These are phyloP conservation scores for Peronospora destructor DNA, from an alignment of 352 stramenopile genomes.

Conservation along the genomic window DNA sequence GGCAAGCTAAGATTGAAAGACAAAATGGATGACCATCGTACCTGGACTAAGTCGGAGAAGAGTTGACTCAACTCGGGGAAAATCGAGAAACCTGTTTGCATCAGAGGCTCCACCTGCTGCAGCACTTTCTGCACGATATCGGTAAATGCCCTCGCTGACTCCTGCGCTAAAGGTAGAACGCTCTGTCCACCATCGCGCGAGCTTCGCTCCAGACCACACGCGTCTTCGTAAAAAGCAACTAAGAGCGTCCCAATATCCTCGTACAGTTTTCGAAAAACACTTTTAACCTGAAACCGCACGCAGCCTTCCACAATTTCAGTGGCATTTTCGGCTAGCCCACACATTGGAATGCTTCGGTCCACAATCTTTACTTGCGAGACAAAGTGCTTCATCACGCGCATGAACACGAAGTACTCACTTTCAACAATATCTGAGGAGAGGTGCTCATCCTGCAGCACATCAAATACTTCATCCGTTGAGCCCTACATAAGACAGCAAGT, in stretches of 20 bases:
- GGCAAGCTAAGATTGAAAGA: neutral
- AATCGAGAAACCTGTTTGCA: constrained; percentile 57
- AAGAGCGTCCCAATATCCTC: constrained; percentile 54
- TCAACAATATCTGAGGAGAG: constrained; percentile 23
- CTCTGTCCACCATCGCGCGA: constrained; percentile 29
- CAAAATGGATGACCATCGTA: constrained; percentile 14
- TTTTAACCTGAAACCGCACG: constrained; percentile 75
- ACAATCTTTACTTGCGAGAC: constrained; percentile 53
- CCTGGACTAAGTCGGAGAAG: constrained; percentile 76
- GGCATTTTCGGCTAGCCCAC: constrained; percentile 34
- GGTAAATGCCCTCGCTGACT: constrained; percentile 46
- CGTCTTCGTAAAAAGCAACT: constrained; percentile 41
- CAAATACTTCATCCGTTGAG: constrained; percentile 37
- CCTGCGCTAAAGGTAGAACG: constrained; percentile 49
- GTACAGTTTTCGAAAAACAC: constrained; percentile 57
- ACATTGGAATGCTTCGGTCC: constrained; percentile 52
- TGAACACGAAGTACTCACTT: constrained; percentile 76
- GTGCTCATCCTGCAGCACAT: constrained; percentile 22
- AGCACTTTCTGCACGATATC: constrained; percentile 78
- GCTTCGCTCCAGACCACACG: constrained; percentile 31
- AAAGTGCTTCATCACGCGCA: constrained; percentile 78
- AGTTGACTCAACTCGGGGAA: constrained; percentile 62
- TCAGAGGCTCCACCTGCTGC: constrained; percentile 69
- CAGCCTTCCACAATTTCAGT: constrained; percentile 55
- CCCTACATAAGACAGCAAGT: constrained; percentile 29